These are phyloP conservation scores for Alternaria sp. DNA, from an alignment of 2,329 filamentous ascomycete species.

Conservation along the genomic window DNA sequence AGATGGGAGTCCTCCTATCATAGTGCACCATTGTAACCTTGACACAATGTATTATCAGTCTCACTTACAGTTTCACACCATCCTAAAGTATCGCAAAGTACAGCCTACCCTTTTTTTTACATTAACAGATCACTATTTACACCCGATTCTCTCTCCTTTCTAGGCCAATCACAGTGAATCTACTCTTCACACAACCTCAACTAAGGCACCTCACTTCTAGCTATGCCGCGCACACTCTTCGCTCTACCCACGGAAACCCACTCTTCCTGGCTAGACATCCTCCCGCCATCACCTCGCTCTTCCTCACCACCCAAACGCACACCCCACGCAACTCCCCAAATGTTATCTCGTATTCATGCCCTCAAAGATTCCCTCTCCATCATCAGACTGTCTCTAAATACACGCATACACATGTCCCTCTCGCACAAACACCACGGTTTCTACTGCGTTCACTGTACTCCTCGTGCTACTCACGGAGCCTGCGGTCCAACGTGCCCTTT, in stretches of 20 bases:
- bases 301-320: not conserved
- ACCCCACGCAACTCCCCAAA: not conserved
- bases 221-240: not conserved
- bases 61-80: not conserved
- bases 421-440: not conserved
- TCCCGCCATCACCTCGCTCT: not conserved
- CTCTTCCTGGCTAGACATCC: not conserved
- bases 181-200: not conserved
- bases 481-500: slow-evolving; percentile 8
- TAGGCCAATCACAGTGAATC: not conserved
- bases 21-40: not conserved
- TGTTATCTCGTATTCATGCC: not conserved
- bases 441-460: not conserved
- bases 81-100: not conserved
- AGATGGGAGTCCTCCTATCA: not conserved
- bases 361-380: not conserved
- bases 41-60: not conserved
- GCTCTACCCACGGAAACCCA: not conserved
- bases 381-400: not conserved
- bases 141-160: not conserved
- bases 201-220: not conserved
- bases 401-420: not conserved
- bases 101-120: not conserved
- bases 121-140: not conserved
- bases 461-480: not conserved